Base-by-base conservation (phyloP, 2,329 filamentous ascomycete genomes). In the Arthrobotrys megalospora region DNA sequence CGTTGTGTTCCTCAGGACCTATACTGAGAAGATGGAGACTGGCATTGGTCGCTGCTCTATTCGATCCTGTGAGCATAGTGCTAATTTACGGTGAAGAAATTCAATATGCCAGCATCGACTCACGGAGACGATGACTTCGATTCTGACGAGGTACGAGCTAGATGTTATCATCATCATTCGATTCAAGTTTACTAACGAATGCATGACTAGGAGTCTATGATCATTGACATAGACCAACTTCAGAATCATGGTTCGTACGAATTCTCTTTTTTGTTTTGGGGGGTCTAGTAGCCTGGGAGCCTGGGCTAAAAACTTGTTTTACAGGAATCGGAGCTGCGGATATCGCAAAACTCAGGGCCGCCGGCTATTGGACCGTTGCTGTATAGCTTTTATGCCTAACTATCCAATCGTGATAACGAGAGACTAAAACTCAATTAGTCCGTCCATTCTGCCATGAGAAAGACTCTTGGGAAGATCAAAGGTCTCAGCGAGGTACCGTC, bases 161-260 rank as follows among this genome's bases (percentile, higher is more conserved):
- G 24, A 6, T 12, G 5, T 16, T 62, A 6, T n/a, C n/a, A n/a
- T n/a, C n/a, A 6, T 63, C 6, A 10, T 21, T 5, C 10, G 28
- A 6, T 16, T 28, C 14, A 12, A 53, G 19, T 41, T 76, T 6
- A 66, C 41, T 32, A 24, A 21, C 7, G 3, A 34, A n/a, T 45
- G 6, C 53, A 21, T 16, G 45, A 36, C 16, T 67, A 86, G 85
- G 85, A 90, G 80, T 83, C 83, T 81, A 88, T 88, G 83, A 91
- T 92, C 80, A 85, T 91, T 69, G 90, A 91, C 81, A 89, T 92
- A 75, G 90, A 92, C 77, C 85, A 87, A 52, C 88, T 92, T 36
- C 90, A 91, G 83, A 86, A 88, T 38, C 90, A 92, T 83, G 90
- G 89, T 88, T 84, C 48, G 80, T 43, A n/a, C n/a, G 21, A 11